Base-by-base conservation (phyloP, 2,329 filamentous ascomycete species). In the Leptographium wingfieldii region DNA sequence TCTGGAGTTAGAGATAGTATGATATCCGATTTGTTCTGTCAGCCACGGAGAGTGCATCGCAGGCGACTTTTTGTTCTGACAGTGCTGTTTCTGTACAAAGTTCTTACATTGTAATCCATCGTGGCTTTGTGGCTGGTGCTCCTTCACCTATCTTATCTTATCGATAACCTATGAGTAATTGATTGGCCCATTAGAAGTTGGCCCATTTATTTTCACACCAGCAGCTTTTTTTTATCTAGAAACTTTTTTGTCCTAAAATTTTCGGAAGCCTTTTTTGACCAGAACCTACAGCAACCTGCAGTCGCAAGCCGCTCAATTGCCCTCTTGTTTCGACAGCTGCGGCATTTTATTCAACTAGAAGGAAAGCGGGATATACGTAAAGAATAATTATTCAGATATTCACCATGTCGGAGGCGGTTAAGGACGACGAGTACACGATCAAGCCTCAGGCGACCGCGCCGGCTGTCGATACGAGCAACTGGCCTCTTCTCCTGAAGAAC, bases 401-500 rank as follows among this genome's bases (percentile, higher is more conserved):
- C 48, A 63, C 29, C 27, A 61, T 63, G 63, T 56, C 25, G 48
- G 58, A 56, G 29, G 25, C 33, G 12, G 57, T 48, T 19, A 54
- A 78, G 71, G 85, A 88, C 71, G 81, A 83, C 69, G 87, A 92
- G 69, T 90, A 89, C 73, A 81, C 82, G 73, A 96, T 99, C 79
- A 96, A 96, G 84, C 94, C 94, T 60, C 86, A 95, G 80, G 85
- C 88, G 69, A 79, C 82, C 66, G 84, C 86, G 69, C 88, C 91
- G 66, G 78, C 84, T 62, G 80, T 95, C 69, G 86, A 95, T 76
- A 95, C 90, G 68, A 92, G 87, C 78, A 82, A 85, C 73, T 96
- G 91, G 90, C 94, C 94, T 69, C 80, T 97, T 69, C 81, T 97
- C 69, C 82, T 97, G 70, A 95, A 95, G 80, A 95, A 96, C 79